Base-by-base conservation (phyloP, 495 filamentous ascomycete genomes). In the Xylaria longipes region DNA sequence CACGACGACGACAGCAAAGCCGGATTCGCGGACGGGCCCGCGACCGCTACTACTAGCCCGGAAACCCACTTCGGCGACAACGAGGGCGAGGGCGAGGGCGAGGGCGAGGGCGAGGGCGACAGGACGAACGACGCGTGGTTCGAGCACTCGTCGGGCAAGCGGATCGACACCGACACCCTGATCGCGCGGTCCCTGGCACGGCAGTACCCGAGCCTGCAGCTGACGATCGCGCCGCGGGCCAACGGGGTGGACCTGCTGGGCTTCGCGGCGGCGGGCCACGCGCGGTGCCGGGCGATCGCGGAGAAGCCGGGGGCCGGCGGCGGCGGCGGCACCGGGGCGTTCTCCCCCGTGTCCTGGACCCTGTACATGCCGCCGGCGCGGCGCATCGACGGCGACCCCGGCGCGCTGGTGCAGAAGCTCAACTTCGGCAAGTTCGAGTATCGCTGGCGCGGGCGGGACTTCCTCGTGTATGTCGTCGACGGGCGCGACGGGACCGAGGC, bases 371-470 rank as follows among this genome's bases (percentile, higher is more conserved):
- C 87, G n/a, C 84, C 89, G 1, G 73, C 80, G 15, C 77, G 83
- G n/a, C 81, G 89, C 35, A 79, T 89, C 58, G 82, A 85, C 68
- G 84, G 82, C 66, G 78, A 76, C 43, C 74, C 75, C 31, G 89
- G 88, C 14, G 74, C 71, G 0, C 77, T 91, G 17, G 77, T 70
- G 2, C 76, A 84, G 17, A 71, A 63, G 5, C 72, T 87, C 27
- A 56, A 81, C n/a, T 89, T 90, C 72, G 87, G 80, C 25, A 88
- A 85, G 71, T 89, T 84, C 73, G 73, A 86, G 62, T 87, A 89
- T 74, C 80, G 76, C 14, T 89, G 83, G 80, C 74, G 84, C 15
- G 82, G 77, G 33, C 73, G 81, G 22, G 83, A 86, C 52, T 87
- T 88, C 72, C 73, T 90, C 25, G 61, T 89, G 14, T 90, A 89